Conservation (phyloP, 163 green algal genomes). For the Prototheca cutis region DNA sequence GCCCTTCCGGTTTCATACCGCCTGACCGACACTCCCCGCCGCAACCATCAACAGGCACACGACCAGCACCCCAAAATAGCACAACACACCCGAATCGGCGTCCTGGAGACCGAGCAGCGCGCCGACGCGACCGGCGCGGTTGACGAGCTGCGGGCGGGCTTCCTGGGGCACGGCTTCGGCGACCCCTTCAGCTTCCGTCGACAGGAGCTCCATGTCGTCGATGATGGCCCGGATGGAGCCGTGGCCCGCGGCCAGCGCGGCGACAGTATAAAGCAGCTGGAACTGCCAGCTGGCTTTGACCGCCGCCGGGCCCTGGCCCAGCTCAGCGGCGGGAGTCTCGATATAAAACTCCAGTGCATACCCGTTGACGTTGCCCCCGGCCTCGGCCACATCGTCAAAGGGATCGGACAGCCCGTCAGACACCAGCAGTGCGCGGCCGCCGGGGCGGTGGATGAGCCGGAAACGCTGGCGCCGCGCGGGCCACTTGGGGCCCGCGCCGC, state of each 20-base stretch:
- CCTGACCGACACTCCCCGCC: too few relatives aligned
- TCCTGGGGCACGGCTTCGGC: slow-evolving; percentile 33
- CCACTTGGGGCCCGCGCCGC: slow-evolving; percentile 32
- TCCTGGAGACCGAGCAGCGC: slow-evolving; percentile 42
- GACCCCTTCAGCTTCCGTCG: slow-evolving; percentile 53
- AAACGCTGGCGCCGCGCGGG: slow-evolving; percentile 37
- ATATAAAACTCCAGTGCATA: slow-evolving; percentile 57
- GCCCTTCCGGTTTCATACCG: too few relatives aligned
- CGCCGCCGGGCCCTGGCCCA: slow-evolving; percentile 26
- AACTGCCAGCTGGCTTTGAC: slow-evolving; percentile 50
- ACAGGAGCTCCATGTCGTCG: slow-evolving; percentile 53
- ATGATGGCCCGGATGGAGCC: slow-evolving; percentile 45
- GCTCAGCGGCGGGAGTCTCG: slow-evolving; percentile 38
- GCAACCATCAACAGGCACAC: too few relatives aligned
- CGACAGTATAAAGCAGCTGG: slow-evolving; percentile 51
- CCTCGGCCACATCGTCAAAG: slow-evolving; percentile 45
- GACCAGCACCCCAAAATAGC: neutral
- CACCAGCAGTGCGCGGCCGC: slow-evolving; percentile 40
- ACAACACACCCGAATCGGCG: neutral
- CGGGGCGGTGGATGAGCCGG: slow-evolving; percentile 31
- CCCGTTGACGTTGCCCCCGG: slow-evolving; percentile 48
- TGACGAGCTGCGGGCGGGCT: slow-evolving; percentile 18
- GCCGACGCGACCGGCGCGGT: slow-evolving; percentile 35
- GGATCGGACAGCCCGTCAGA: slow-evolving; percentile 50
- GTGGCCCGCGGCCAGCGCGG: slow-evolving; percentile 43